Percentiles rank a stretch among this genome's conserved stretches.
phyloP scores from a whole-genome alignment of 2,329 filamentous ascomycete genomes.

The Thielaviopsis populi region DNA sequence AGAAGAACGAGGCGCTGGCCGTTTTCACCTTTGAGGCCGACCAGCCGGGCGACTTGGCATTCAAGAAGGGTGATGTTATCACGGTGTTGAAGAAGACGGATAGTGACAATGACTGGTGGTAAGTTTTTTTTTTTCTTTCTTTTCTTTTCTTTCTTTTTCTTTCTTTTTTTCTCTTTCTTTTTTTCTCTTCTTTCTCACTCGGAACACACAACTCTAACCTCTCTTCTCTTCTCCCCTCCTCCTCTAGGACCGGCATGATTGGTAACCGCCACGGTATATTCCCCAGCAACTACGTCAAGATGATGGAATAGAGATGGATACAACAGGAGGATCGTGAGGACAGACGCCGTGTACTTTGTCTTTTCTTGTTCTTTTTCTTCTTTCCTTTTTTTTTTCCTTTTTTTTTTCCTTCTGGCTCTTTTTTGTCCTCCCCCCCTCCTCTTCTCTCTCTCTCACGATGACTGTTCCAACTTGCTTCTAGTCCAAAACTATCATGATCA shows the following conservation, averaged over 20 bases:
- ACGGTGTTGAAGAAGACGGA: slow-evolving; percentile 91
- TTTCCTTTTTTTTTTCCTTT: not conserved
- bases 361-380: not conserved
- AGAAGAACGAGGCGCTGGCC: slow-evolving; percentile 72
- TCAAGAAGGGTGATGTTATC: slow-evolving; percentile 95
- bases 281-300: slow-evolving; percentile 64
- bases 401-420: slow-evolving; percentile 11
- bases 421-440: slow-evolving; percentile 14
- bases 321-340: not conserved
- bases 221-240: not conserved
- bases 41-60: slow-evolving; percentile 79
- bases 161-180: not conserved
- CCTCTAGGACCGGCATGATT: slow-evolving; percentile 65
- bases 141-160: not conserved
- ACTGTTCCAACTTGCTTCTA: not conserved
- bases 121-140: slow-evolving; percentile 25
- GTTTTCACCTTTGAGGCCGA: slow-evolving; percentile 91
- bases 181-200: not conserved
- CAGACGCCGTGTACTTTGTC: not conserved
- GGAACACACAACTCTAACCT: too few relatives aligned
- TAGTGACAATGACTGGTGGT: slow-evolving; percentile 91
- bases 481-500: too few relatives aligned
- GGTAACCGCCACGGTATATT: slow-evolving; percentile 81
- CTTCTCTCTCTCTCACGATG: not conserved
- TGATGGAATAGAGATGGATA: slow-evolving; percentile 34